These are phyloP conservation scores for Fusarium goolgardi DNA, from an alignment of 2,329 filamentous ascomycete species.

Conservation along the genomic window DNA sequence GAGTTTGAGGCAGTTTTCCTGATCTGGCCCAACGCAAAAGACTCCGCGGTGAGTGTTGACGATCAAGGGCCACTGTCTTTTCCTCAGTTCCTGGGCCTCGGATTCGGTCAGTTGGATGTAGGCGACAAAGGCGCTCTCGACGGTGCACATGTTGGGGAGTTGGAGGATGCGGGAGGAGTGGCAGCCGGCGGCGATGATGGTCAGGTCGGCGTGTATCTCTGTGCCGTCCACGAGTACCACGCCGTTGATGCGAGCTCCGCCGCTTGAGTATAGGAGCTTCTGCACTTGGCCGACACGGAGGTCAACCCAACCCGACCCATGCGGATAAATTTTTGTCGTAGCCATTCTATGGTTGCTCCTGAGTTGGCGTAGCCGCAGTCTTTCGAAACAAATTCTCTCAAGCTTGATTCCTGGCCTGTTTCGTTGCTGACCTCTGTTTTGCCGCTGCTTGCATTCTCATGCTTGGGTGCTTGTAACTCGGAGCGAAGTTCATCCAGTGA, in stretches of 20 bases:
- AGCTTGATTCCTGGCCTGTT: not conserved
- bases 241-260: not conserved
- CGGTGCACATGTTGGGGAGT: slow-evolving; percentile 2
- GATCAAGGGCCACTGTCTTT: slow-evolving; percentile 1
- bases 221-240: not conserved
- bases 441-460: not conserved
- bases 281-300: not conserved
- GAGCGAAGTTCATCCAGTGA: not conserved
- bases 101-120: not conserved
- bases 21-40: slow-evolving; percentile 6
- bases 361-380: slow-evolving; percentile 1
- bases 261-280: not conserved
- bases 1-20: slow-evolving; percentile 1
- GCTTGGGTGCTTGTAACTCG: not conserved
- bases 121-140: slow-evolving; percentile 2
- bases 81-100: not conserved
- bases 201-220: not conserved
- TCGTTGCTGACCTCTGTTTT: not conserved
- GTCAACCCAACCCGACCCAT: not conserved
- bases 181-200: not conserved
- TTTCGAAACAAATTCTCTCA: slow-evolving; percentile 1
- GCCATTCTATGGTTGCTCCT: slow-evolving; percentile 3
- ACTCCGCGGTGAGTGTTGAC: slow-evolving; percentile 4
- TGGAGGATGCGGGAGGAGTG: not conserved
- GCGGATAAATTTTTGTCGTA: not conserved